Conservation (phyloP, 129 eudicot species). For the Saposhnikovia divaricata region DNA sequence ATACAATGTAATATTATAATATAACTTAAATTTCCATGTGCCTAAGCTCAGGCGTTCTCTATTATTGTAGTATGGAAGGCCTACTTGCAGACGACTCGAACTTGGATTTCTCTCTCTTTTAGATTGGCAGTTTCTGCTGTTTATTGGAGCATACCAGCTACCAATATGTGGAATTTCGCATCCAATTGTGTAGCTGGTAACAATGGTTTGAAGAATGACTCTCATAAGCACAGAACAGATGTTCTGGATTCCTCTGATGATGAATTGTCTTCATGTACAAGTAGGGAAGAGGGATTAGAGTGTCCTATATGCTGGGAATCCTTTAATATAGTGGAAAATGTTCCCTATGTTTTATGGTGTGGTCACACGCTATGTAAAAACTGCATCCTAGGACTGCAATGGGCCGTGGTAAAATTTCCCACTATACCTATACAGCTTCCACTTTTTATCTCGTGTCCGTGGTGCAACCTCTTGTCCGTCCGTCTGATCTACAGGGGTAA, state of each 20-base stretch:
- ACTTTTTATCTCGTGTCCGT: constrained; percentile 14
- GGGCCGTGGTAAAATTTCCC: constrained; percentile 10
- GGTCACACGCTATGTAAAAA: constrained; percentile 14
- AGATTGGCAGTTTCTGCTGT: neutral
- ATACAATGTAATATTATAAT: neutral
- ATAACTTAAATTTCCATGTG: neutral
- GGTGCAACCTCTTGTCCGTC: constrained; percentile 13
- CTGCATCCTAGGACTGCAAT: constrained; percentile 12
- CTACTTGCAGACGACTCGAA: neutral
- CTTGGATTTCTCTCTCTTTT: neutral
- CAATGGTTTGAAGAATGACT: constrained; percentile 25
- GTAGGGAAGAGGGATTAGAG: constrained; percentile 48
- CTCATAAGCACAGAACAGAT: constrained; percentile 33
- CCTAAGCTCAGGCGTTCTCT: constrained; percentile 2
- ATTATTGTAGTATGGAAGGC: neutral
- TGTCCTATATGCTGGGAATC: constrained; percentile 15
- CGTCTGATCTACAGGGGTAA: constrained; percentile 9
- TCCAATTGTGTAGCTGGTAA: constrained; percentile 56
- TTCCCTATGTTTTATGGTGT: constrained; percentile 16
- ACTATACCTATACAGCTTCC: constrained; percentile 10
- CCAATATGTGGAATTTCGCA: constrained; percentile 56
- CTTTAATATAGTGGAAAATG: constrained; percentile 13
- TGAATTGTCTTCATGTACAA: constrained; percentile 43
- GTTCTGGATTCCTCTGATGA: constrained; percentile 44
- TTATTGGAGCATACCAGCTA: constrained; percentile 2